Evolutionary conservation across 2,329 filamentous ascomycete genomes (phyloP), one percentile per base, ranked within the genome.

Genomic region (Fusarium secorum): DNA sequence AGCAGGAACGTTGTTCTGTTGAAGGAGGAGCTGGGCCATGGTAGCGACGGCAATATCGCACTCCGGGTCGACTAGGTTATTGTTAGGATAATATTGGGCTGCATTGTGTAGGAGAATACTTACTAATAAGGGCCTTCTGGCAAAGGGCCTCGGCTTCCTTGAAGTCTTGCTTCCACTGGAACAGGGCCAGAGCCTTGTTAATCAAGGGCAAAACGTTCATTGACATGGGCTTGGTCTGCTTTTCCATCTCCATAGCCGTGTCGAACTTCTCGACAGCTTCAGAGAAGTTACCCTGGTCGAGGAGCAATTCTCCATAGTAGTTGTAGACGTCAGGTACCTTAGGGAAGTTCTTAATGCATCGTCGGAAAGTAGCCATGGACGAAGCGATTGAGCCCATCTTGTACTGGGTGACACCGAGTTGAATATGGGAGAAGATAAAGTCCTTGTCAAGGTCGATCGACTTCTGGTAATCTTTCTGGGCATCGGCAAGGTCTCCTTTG

Each of bases 401-500:
- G 87, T 99, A 99, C 83, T 99, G 96, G 53, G 96, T 99, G 56
- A 99, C 96, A 81, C 96, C 96, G 45, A 99, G 93, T 83, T 99
- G 96, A 78, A 99, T 99, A 84, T 99, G 96, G 11, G 95, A 98
- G 88, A 97, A 99, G 85, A 99, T 99, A 83, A 99, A 99, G 74
- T 93, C 91, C 75, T 90, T 89, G 85, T 99, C 96, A 33, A 99
- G 88, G 77, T 99, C 96, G 78, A 99, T 99, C 5, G 96, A 98
- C 85, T 97, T 98, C 82, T 99, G 96, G 85, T 99, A 99, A 84
- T 99, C 96, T 85, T 97, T 97, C 66, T 96, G 95, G 8, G 96
- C 96, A 74, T 97, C 93, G 60, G 91, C 90, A 75, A 97, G 97
- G 80, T 98, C 95, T 61, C 91, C 91, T 76, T 97, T 93, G 82